These are phyloP conservation scores for Musa balbisiana DNA, from an alignment of 202 grass and related monocot genomes.

Conservation along the genomic window DNA sequence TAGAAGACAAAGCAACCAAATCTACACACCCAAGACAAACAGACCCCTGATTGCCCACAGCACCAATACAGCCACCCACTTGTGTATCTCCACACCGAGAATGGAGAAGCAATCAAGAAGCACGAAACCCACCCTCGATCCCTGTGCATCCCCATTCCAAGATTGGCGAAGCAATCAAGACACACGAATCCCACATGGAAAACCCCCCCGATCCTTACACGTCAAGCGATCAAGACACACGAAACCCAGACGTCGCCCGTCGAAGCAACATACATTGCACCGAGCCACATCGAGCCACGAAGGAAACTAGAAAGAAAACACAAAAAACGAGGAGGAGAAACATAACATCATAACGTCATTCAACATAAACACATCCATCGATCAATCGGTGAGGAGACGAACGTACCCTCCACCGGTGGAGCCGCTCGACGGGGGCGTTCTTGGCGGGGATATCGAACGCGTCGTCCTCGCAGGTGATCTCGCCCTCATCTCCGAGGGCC, in stretches of 20 bases:
- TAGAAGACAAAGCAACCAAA: no score
- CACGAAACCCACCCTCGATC: no score
- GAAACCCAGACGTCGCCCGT: not conserved
- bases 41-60: no score
- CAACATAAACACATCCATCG: not conserved
- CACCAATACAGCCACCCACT: no score
- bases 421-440: constrained; percentile 56
- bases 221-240: not conserved
- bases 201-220: no score
- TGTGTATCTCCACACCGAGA: no score
- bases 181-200: no score
- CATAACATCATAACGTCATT: not conserved
- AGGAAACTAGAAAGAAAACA: no score
- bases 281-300: not conserved
- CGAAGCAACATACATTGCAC: not conserved
- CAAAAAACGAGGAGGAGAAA: not conserved
- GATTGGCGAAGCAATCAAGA: no score
- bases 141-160: no score
- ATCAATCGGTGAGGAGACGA: not conserved
- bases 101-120: no score
- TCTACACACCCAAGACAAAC: no score
- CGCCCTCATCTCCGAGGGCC: constrained; percentile 14
- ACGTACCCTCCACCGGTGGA: constrained; percentile 83
- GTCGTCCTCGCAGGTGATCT: constrained; percentile 36
- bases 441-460: constrained; percentile 87